Percentiles rank a stretch among this genome's conserved stretches.
Evolutionary conservation across 495 filamentous ascomycete species (phyloP).

Genomic region (Cenococcum geophilum): DNA sequence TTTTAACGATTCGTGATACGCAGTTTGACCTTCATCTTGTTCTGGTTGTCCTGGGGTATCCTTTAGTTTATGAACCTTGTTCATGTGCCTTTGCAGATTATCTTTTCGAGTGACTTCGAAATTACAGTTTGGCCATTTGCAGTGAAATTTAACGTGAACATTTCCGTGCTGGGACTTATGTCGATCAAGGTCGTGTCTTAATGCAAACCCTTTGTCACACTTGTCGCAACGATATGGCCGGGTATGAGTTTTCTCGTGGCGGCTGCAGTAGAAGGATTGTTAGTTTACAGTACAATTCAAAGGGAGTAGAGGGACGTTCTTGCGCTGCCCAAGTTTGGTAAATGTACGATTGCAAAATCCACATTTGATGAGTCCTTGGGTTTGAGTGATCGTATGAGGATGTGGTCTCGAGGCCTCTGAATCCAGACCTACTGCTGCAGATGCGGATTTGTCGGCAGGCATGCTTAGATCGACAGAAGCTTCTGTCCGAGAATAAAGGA

Average conservation of each 20-base stretch:
- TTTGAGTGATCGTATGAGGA: neutral
- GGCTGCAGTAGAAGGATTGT: conserved; percentile 8
- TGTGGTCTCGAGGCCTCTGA: neutral
- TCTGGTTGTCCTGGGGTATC: neutral
- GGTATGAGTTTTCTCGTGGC: conserved; percentile 19
- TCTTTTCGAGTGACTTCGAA: conserved; percentile 21
- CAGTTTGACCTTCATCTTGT: conserved; percentile 11
- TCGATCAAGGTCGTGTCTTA: conserved; percentile 17
- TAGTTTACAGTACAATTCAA: neutral
- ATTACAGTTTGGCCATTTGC: conserved; percentile 11
- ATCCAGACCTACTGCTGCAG: neutral
- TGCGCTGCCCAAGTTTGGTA: conserved; percentile 6
- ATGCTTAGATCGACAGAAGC: neutral
- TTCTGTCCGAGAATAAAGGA: neutral
- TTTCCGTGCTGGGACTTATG: conserved; percentile 11
- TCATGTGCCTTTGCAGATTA: conserved; percentile 18
- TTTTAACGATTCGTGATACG: conserved; percentile 3
- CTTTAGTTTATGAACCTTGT: conserved; percentile 3
- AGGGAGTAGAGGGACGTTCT: neutral
- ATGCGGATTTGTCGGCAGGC: neutral
- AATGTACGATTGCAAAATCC: conserved; percentile 7
- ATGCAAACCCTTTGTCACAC: conserved; percentile 15
- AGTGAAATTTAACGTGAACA: conserved; percentile 11
- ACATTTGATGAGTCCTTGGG: conserved; percentile 14
- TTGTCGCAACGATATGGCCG: conserved; percentile 17